Conservation (phyloP, 208 protist species). For the Trypanosomatidae sp. region DNA sequence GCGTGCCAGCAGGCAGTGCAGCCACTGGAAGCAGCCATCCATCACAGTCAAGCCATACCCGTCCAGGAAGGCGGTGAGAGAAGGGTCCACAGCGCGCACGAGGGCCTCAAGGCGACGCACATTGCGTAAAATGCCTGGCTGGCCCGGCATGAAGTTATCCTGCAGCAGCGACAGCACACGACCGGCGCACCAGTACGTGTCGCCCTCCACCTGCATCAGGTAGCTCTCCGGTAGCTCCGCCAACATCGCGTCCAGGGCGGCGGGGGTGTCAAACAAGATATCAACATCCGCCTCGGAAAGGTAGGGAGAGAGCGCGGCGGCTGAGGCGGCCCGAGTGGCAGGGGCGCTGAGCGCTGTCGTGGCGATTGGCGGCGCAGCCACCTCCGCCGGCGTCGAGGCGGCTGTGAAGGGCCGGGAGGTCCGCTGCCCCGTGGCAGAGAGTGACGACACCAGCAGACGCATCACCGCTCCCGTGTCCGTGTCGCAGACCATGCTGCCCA, state of each 20-base stretch:
- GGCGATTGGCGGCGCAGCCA: background rate
- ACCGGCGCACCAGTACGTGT: constrained; percentile 90
- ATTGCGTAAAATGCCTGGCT: constrained; percentile 82
- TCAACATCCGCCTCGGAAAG: constrained; percentile 20
- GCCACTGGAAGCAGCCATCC: constrained; percentile 90
- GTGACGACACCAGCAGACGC: constrained; percentile 17
- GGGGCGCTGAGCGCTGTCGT: background rate
- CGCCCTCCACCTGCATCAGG: constrained; percentile 85
- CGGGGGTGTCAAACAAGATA: constrained; percentile 10
- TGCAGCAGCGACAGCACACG: constrained; percentile 87
- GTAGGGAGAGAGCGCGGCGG: constrained; percentile 8
- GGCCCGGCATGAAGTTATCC: constrained; percentile 89
- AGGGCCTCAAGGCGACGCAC: constrained; percentile 64
- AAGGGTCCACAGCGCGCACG: constrained; percentile 19
- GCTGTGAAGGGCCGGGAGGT: background rate
- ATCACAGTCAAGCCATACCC: constrained; percentile 53
- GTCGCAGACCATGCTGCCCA: background rate
- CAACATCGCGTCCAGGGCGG: constrained; percentile 36
- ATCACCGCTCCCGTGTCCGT: constrained; percentile 19
- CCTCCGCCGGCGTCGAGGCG: background rate
- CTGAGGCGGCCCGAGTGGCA: background rate
- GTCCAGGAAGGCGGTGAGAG: constrained; percentile 25
- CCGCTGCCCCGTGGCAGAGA: background rate
- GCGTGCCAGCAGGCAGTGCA: constrained; percentile 91
- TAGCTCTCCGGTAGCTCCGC: constrained; percentile 13